Evolutionary conservation across 2,329 filamentous ascomycete species (phyloP), one percentile per base, ranked within the genome.

Genomic region (Cercospora beticola): DNA sequence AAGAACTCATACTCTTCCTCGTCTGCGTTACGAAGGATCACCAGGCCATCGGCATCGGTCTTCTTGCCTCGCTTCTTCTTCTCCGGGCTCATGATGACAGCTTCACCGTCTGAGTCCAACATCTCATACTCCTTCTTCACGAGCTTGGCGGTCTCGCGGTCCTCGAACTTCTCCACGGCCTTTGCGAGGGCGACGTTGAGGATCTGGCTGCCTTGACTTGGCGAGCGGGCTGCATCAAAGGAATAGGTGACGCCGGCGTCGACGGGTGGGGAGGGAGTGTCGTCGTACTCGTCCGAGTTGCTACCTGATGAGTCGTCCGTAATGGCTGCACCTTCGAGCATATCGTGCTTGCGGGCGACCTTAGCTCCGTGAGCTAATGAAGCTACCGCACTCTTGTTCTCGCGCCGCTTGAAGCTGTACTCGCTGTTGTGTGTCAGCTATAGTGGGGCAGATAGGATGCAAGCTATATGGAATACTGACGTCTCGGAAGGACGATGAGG

Each of bases 91-190:
- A 74, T 67, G 8, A 70, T 72, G 14, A 78, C 71, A 36, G 71
- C 71, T 69, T 79, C 76, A 18, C 78, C 79, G 16, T 78, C 75
- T 16, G 75, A 71, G 63, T 83, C 83, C 72, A 81, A 84, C 73
- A 82, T 82, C 75, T 88, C 86, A 73, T 88, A 89, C 79, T 89
- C 87, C 66, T 83, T 82, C 79, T 84, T 86, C 76, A 87, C 84
- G 59, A 89, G 77, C 79, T 87, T 87, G 78, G 87, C 85, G 2
- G 86, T 88, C 79, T 87, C 84, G 73, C 84, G 84, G 70, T 83
- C 85, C 79, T 89, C 87, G 75, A 84, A 89, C 71, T 83, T 83
- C 80, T 87, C 84, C 49, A 88, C 84, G 1, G 87, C 87, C 77
- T 86, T 84, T 65, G 81, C 83, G 36, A 89, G 80, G 10, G 87